Evolutionary conservation across 345 rosid species (phyloP), one percentile per base, ranked within the genome.

Genomic region (Brassica rapa): DNA sequence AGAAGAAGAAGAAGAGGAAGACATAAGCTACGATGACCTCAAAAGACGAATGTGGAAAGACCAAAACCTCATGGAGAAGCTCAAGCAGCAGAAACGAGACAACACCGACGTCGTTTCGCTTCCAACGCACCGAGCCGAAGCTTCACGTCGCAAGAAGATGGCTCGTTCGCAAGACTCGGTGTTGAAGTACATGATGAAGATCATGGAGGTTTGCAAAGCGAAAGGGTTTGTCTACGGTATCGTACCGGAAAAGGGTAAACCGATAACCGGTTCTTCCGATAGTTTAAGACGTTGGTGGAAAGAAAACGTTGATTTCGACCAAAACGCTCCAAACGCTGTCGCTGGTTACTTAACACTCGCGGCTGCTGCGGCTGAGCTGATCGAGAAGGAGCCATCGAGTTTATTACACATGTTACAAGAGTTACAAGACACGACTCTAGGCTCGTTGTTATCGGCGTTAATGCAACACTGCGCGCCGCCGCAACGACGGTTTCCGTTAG

Each of bases 201-300:
- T 87, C 80, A 90, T 89, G 93, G 93, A 89, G 8, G 86, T 88
- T 4, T 89, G 96, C 77, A 86, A 85, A 10, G 89, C 76, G 0
- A 80, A 79, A 72, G 93, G 95, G 0, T 90, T 92, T 30, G 89
- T 92, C 8, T 88, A 86, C 57, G 92, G 95, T 14, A 90, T 92
- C 33, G 83, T 92, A 12, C 88, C 93, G 1, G 88, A 92, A 51
- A 85, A 81, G 24, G 93, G 95, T 0, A 92, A 89, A 78, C 85
- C 90, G 0, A 80, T 88, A 2, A 88, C 86, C 0, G 93, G 96
- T 29, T 89, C 95, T 1, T 92, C 93, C 0, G 87, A 89, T 53
- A 85, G 90, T 10, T 73, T 89, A 7, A 87, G 90, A 2, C 32
- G 87, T 37, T 92, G 97, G 93, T 90, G 92, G 93, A 87, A 90